These are phyloP conservation scores for Talaromyces sp. DNA, from an alignment of 2,329 filamentous ascomycete species.

Conservation along the genomic window DNA sequence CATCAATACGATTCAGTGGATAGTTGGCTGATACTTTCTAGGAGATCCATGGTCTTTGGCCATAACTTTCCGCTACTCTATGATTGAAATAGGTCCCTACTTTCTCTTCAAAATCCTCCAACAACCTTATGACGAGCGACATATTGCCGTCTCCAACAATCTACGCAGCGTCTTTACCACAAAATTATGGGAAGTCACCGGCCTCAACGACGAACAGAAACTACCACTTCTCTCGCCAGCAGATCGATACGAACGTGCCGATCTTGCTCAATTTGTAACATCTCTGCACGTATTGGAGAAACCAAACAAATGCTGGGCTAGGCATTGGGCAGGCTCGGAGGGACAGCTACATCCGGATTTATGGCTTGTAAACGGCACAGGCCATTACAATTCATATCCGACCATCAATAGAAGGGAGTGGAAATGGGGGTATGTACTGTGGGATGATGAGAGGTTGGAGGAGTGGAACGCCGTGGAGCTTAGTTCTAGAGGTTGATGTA, in stretches of 20 bases:
- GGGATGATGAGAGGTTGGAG: conserved; percentile 18
- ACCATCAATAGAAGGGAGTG: not conserved
- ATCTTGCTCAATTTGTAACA: conserved; percentile 12
- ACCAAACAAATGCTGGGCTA: not conserved
- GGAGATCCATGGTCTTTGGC: conserved; percentile 9
- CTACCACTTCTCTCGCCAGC: not conserved
- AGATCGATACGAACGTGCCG: conserved; percentile 10
- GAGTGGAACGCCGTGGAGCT: conserved; percentile 9
- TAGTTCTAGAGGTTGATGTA: not conserved
- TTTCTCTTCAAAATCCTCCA: conserved; percentile 20
- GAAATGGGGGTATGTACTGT: conserved; percentile 20
- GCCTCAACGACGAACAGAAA: conserved; percentile 1
- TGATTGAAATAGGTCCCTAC: conserved; percentile 19
- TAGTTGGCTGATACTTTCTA: not conserved
- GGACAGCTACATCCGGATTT: not conserved
- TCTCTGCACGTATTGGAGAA: not conserved
- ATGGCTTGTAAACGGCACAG: conserved; percentile 11
- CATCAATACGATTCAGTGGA: not conserved
- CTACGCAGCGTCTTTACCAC: not conserved
- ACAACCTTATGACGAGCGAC: conserved; percentile 12
- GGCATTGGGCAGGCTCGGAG: not conserved
- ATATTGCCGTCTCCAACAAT: conserved; percentile 19
- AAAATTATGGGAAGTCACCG: conserved; percentile 18
- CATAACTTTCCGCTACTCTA: not conserved
- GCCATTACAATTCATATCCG: conserved; percentile 18